These are phyloP conservation scores for Phytophthora cactorum DNA, from an alignment of 352 stramenopile genomes.

Conservation along the genomic window DNA sequence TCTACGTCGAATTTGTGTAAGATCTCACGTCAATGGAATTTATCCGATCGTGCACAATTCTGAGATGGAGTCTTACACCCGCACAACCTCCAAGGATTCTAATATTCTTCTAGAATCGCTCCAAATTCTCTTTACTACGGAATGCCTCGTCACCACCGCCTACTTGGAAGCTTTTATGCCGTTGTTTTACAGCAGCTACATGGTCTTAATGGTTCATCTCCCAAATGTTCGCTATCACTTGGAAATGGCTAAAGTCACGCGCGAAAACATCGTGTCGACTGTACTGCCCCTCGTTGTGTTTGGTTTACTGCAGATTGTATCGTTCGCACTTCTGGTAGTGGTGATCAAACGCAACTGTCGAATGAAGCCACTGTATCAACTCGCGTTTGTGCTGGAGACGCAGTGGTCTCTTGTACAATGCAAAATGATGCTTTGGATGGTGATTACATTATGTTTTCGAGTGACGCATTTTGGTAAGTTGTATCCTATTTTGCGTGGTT, in stretches of 20 bases:
- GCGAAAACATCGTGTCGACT: conserved; percentile 1
- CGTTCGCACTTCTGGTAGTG: background rate
- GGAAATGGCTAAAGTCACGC: conserved; percentile 7
- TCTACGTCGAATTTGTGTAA: background rate
- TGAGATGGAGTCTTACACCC: background rate
- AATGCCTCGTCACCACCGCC: conserved; percentile 9
- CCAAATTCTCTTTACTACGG: conserved; percentile 10
- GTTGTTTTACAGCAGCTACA: conserved; percentile 12
- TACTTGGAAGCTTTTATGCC: conserved; percentile 19
- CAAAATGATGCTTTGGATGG: conserved; percentile 18
- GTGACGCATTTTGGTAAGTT: conserved; percentile 11
- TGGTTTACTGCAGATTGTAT: conserved; percentile 5
- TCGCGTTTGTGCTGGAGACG: conserved; percentile 12
- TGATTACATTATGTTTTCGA: conserved; percentile 17
- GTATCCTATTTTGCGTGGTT: background rate
- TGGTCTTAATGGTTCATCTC: conserved; percentile 10
- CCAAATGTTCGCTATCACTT: conserved; percentile 9
- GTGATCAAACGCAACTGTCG: conserved; percentile 6
- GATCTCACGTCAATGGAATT: background rate
- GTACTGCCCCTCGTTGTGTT: conserved; percentile 9
- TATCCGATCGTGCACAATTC: background rate
- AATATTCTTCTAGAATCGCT: conserved; percentile 5
- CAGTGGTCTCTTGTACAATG: conserved; percentile 11
- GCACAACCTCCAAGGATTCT: background rate
- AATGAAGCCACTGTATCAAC: conserved; percentile 2